Base-by-base conservation (phyloP, 75 land plant species). In the Azolla pinnata region DNA sequence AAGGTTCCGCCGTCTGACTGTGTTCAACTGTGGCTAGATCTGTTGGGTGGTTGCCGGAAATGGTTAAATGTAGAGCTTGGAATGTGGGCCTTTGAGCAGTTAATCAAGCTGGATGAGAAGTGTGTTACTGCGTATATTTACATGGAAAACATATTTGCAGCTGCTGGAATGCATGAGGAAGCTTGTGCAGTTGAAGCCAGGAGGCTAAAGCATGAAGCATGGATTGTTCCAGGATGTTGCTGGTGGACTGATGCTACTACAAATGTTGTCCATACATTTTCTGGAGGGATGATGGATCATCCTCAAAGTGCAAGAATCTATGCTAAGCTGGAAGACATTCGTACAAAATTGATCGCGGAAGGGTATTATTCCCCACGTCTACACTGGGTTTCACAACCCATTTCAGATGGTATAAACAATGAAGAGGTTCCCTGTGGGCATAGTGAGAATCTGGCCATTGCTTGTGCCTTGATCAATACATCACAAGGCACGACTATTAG, bases 361-460 rank as follows among this genome's bases (percentile, higher is more conserved):
- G 84, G 88, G 44, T 61, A 69, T 29, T 61, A 69, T 29, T 72
- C 64, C 54, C 4, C 17, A 46, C 49, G 49, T 74, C 67, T 21
- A 32, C 33, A 21, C 29, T 71, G 31, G 65, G 57, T 52, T 62
- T 77, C 33, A 34, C 60, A 67, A 54, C 56, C 68, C 76, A 78
- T 4, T 9, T 60, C 12, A 75, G 75, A 32, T 69, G 59, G 50
- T 65, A 62, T 4, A 56, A 64, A 77, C 49, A 84, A 70, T 53
- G 88, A 75, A 34, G 62, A 77, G 20, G 46, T 59, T 30, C 54
- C 54, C 30, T 67, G 45, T 62, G 47, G 75, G 44, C 88, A 84
- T 63, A 77, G 83, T 44, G 88, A 84, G 56, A 84, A 78, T 46
- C 59, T 84, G 44, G 88, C 88, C 17, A 57, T 84, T 38, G 46